Conservation (phyloP, 495 filamentous ascomycete genomes). For the Durotheca rogersii region DNA sequence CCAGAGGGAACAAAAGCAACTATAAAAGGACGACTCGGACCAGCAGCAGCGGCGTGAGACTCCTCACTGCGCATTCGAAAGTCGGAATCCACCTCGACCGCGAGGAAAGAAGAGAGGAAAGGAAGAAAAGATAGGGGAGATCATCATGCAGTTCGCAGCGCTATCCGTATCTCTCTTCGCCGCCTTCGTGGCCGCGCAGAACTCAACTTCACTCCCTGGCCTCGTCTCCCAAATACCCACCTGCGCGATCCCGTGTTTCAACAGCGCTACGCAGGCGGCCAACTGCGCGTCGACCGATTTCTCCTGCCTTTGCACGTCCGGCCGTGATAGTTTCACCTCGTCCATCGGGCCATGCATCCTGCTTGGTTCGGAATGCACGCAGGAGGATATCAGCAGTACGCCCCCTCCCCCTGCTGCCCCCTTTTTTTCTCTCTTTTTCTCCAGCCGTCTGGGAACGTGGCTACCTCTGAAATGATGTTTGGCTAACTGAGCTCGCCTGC, state of each 20-base stretch:
- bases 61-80: not conserved
- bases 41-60: not conserved
- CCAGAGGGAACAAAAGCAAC: slow-evolving; percentile 18
- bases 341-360: slow-evolving; percentile 23
- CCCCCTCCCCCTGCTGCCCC: not conserved
- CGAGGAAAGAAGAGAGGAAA: too few relatives aligned
- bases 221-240: slow-evolving; percentile 31
- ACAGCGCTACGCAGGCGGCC: slow-evolving; percentile 14
- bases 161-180: slow-evolving; percentile 26
- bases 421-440: too few relatives aligned
- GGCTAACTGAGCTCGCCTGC: too few relatives aligned
- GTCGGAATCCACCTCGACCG: not conserved
- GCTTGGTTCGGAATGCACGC: slow-evolving; percentile 14
- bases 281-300: slow-evolving; percentile 32
- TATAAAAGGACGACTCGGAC: slow-evolving; percentile 1
- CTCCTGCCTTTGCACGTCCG: slow-evolving; percentile 27
- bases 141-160: slow-evolving; percentile 31
- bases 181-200: slow-evolving; percentile 32
- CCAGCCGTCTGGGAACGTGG: not conserved
- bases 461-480: too few relatives aligned
- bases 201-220: slow-evolving; percentile 32
- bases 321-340: slow-evolving; percentile 16
- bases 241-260: slow-evolving; percentile 32
- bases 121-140: too few relatives aligned
- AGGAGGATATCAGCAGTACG: slow-evolving; percentile 29